phyloP scores from a whole-genome alignment of 164 flowering plant genomes.

The Stephania yunnanensis region DNA sequence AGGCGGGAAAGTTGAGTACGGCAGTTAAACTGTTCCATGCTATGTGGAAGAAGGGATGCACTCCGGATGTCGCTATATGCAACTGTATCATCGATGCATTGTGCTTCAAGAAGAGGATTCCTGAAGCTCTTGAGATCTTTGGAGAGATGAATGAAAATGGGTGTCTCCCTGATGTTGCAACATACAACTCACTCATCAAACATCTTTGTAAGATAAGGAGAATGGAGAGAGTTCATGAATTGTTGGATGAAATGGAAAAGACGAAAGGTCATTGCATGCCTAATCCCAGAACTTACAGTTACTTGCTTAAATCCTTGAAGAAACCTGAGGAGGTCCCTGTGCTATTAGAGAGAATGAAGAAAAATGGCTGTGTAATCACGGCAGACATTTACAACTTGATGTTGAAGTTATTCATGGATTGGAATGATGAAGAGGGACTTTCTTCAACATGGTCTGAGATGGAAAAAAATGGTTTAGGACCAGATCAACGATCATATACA shows the following conservation, averaged over 20 bases:
- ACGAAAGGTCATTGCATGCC: constrained; percentile 51
- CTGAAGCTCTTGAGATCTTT: constrained; percentile 66
- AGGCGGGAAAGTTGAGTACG: constrained; percentile 59
- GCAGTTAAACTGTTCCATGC: constrained; percentile 56
- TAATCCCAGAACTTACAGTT: constrained; percentile 53
- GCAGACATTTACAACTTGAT: constrained; percentile 61
- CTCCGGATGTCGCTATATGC: constrained; percentile 77
- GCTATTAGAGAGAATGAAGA: constrained; percentile 61
- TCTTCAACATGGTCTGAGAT: constrained; percentile 59
- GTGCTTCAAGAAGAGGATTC: constrained; percentile 91
- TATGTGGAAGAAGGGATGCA: constrained; percentile 69
- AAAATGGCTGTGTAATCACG: constrained; percentile 42
- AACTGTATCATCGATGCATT: constrained; percentile 74
- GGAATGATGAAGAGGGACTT: constrained; percentile 44
- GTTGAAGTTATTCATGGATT: constrained; percentile 50
- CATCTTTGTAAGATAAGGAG: constrained; percentile 70
- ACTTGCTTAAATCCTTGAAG: constrained; percentile 50
- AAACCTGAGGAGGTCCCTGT: constrained; percentile 47
- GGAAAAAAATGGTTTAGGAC: constrained; percentile 77
- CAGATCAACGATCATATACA: constrained; percentile 72
- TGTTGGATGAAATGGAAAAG: constrained; percentile 71
- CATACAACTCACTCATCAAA: constrained; percentile 83
- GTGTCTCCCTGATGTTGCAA: constrained; percentile 53
- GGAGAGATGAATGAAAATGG: constrained; percentile 60
- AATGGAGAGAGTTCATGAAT: constrained; percentile 65